Base-by-base conservation (phyloP, 2,329 filamentous ascomycete genomes). In the Gliomastix tumulicola region DNA sequence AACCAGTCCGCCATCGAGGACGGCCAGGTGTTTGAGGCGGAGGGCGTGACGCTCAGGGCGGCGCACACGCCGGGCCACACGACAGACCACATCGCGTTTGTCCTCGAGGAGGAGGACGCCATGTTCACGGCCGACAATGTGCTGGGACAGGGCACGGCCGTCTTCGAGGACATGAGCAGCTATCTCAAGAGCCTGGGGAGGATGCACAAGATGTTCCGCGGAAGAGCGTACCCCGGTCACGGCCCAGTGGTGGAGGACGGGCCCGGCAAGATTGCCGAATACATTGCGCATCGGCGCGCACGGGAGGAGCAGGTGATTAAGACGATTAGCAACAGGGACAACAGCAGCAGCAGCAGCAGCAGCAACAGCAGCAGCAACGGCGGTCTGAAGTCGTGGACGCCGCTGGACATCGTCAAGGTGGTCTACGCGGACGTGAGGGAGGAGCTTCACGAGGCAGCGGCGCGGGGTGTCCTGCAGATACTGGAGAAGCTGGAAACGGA, bases 111-210 rank as follows among this genome's bases (percentile, higher is more conserved):
- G 72, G 71, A 94, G 50, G 73, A 87, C 48, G 82, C 85, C 28
- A 79, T 95, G 64, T 92, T 95, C 57, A 94, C 88, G 0, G 88
- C 83, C 7, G 88, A 95, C 59, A 94, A 90, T 53, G 82, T 95
- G 3, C 70, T 95, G 3, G 88, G 88, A 2, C 85, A 94, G 41
- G 88, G 88, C 11, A 94, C 86, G 3, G 80, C 84, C 4, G 86
- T 92, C 1, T 94, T 94, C 47, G 86, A 94, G 55, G 77, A 92
- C 44, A 67, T 94, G 8, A 57, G 63, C 2, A 62, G 65, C 0
- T 95, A 94, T 54, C 65, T 94, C 43, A 53, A 57, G 16, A 87
- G 79, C 41, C 65, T 95, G 11, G 68, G 77, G 27, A 69, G 69
- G 44, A 92, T 94, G 87, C 66, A 69, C 32, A 57, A 60, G 17